Percentiles rank a stretch among this genome's conserved stretches.
These are phyloP conservation scores for Aechmea fasciata DNA, from an alignment of 176 grass and related monocot species.

Conservation along the genomic window DNA sequence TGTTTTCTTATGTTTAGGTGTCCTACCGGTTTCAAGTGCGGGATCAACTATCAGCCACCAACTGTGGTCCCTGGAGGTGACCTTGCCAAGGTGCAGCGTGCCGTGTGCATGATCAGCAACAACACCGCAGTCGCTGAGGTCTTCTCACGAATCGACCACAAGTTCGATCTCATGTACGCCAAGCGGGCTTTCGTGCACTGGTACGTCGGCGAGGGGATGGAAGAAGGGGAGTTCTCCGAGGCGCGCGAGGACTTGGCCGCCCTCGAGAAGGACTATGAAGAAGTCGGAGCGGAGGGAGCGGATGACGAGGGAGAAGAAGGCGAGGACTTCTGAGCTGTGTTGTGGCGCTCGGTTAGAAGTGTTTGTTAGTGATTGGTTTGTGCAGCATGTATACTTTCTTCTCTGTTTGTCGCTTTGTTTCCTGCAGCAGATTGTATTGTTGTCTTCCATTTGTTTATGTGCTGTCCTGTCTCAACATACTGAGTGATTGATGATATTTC, in stretches of 20 bases:
- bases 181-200: conserved; percentile 7
- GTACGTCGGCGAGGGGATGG: conserved; percentile 11
- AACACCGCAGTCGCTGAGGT: conserved; percentile 8
- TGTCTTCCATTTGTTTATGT: too few species aligned
- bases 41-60: conserved; percentile 10
- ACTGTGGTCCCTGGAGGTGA: conserved; percentile 8
- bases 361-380: background rate
- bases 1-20: conserved; percentile 3
- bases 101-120: conserved; percentile 15
- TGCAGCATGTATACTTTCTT: too few species aligned
- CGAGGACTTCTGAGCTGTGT: conserved; percentile 1
- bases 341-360: background rate
- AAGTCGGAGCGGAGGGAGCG: conserved; percentile 9
- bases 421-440: too few species aligned
- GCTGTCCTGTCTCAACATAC: too few species aligned
- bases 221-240: conserved; percentile 11
- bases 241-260: conserved; percentile 6
- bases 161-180: conserved; percentile 9
- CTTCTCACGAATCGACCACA: conserved; percentile 10
- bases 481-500: too few species aligned
- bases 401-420: too few species aligned
- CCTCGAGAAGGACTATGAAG: conserved; percentile 11
- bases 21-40: conserved; percentile 14
- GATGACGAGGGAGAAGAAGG: conserved; percentile 1
- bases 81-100: conserved; percentile 8